Evolutionary conservation across 192 early-diverging fungal species (phyloP).

Genomic region (Obelidium mucronatum): DNA sequence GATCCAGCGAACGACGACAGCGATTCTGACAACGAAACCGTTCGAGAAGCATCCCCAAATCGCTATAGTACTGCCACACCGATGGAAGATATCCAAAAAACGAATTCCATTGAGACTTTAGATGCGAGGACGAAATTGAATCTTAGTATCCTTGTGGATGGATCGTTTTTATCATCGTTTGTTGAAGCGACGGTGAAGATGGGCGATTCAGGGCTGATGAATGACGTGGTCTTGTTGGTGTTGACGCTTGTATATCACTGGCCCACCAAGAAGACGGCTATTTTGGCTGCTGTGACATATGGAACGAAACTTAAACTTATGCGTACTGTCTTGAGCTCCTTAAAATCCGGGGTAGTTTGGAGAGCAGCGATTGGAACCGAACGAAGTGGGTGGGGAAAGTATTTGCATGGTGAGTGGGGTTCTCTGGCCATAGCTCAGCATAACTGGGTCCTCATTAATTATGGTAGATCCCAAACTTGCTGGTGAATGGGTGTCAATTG

Average conservation of each 20-base stretch:
- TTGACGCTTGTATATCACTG: conserved; percentile 64
- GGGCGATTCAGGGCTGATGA: conserved; percentile 40
- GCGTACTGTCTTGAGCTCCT: conserved; percentile 22
- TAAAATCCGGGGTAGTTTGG: not conserved
- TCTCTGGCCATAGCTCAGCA: not conserved
- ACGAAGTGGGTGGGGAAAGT: not conserved
- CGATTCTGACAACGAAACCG: not conserved
- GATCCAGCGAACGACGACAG: not conserved
- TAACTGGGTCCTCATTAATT: too few species aligned
- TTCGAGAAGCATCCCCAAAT: not conserved
- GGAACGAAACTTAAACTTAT: conserved; percentile 43
- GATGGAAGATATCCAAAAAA: not conserved
- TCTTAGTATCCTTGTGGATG: not conserved
- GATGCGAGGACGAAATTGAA: not conserved
- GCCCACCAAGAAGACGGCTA: conserved; percentile 57
- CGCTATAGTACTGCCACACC: too few species aligned
- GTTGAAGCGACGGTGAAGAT: conserved; percentile 50
- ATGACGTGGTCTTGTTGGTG: conserved; percentile 57
- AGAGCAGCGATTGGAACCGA: not conserved
- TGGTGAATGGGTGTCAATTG: conserved; percentile 63
- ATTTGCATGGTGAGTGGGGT: not conserved
- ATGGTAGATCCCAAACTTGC: not conserved
- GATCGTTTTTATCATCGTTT: not conserved
- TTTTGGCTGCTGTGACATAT: conserved; percentile 61
- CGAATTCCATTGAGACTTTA: not conserved